A percentile compares a stretch with the other conserved stretches of the same genome.
These are phyloP conservation scores for Gloeopeniophorella convolvens DNA, from an alignment of 768 basidiomycete species.

Conservation along the genomic window DNA sequence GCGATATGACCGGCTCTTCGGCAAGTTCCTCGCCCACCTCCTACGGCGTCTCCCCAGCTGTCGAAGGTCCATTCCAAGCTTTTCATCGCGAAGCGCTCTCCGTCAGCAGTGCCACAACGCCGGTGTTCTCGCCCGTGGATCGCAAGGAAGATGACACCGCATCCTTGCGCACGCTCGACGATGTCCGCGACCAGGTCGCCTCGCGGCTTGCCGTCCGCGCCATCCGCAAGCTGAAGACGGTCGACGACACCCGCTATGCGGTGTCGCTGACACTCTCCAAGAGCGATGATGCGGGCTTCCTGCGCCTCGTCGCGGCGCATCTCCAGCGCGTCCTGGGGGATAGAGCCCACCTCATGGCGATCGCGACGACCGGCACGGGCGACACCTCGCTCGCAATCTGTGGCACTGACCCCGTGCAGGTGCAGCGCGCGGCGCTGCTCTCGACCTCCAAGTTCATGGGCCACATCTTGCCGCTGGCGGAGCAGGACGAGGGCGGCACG, in stretches of 20 bases:
- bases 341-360: conserved; percentile 41
- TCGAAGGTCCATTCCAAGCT: not conserved
- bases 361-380: conserved; percentile 41
- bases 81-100: conserved; percentile 12
- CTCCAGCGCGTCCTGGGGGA: conserved; percentile 36
- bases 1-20: conserved; percentile 11
- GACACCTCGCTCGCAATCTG: conserved; percentile 44
- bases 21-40: conserved; percentile 15
- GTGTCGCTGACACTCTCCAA: conserved; percentile 57
- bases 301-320: conserved; percentile 45
- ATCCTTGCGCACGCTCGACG: conserved; percentile 45
- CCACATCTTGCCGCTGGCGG: conserved; percentile 34
- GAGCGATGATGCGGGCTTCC: conserved; percentile 48
- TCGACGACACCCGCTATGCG: conserved; percentile 52
- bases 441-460: conserved; percentile 65
- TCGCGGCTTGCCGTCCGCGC: conserved; percentile 49
- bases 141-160: not conserved
- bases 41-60: conserved; percentile 11
- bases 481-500: conserved; percentile 19
- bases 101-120: conserved; percentile 14
- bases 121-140: conserved; percentile 9
- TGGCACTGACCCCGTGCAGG: conserved; percentile 46
- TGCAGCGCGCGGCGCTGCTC: conserved; percentile 64
- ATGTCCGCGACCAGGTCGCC: conserved; percentile 54
- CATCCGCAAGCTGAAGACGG: conserved; percentile 40